Conservation (phyloP, 805 yeast genomes). For the Cyberlindnera mrakii region DNA sequence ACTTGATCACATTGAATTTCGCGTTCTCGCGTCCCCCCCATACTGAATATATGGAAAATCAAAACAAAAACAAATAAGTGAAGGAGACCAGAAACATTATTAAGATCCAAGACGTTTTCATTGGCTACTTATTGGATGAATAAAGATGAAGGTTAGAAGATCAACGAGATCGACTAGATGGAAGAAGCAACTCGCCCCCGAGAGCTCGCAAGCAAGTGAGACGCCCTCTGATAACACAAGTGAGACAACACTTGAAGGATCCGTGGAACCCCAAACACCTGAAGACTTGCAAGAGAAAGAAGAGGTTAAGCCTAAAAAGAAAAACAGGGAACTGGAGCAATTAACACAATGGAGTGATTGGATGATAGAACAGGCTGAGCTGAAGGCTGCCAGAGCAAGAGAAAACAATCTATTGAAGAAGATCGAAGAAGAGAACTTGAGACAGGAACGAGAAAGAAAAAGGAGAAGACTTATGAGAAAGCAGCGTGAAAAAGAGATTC, state of each 20-base stretch:
- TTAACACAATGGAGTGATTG: slow-evolving; percentile 8
- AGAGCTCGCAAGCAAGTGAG: background rate
- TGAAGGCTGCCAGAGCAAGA: background rate
- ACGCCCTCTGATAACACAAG: background rate
- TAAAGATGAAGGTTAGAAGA: too few species aligned
- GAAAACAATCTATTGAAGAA: slow-evolving; percentile 1
- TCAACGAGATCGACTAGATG: background rate
- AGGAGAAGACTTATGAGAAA: slow-evolving; percentile 2
- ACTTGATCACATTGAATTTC: too few species aligned
- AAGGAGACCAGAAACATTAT: too few species aligned
- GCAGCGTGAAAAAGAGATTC: slow-evolving; percentile 2
- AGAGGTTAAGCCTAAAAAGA: slow-evolving; percentile 13
- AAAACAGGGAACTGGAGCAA: slow-evolving; percentile 1
- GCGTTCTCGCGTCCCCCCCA: too few species aligned
- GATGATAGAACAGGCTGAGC: slow-evolving; percentile 4
- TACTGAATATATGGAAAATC: too few species aligned
- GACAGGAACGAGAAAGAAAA: slow-evolving; percentile 3
- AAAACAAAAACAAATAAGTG: too few species aligned
- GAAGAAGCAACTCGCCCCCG: too few species aligned
- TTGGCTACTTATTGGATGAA: too few species aligned
- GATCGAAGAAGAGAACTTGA: slow-evolving; percentile 4
- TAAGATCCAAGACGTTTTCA: too few species aligned
- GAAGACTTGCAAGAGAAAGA: background rate
- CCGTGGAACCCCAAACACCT: background rate
- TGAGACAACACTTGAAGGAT: background rate